phyloP scores from a whole-genome alignment of 1,284 basidiomycete species.

The Fomitopsis pinicola region DNA sequence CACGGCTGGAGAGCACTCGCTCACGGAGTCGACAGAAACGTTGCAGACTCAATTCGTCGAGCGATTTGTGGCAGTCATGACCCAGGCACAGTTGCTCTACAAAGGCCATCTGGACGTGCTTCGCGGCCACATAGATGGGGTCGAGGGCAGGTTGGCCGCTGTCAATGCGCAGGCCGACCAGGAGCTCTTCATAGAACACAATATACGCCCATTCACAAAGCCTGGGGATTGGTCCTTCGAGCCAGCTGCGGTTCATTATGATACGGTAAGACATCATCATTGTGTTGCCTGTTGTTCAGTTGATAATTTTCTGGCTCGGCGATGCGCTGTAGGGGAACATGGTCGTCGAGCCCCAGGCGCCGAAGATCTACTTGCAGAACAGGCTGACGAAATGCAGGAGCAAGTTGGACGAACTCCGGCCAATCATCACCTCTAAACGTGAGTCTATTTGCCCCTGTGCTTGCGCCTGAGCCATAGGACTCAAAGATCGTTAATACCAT shows the following conservation, averaged over 20 bases:
- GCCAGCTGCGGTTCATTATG: slow-evolving; percentile 70
- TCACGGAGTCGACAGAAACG: slow-evolving; percentile 40
- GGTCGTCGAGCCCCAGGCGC: slow-evolving; percentile 51
- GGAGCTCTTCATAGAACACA: slow-evolving; percentile 66
- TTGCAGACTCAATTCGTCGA: slow-evolving; percentile 60
- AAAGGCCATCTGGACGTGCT: slow-evolving; percentile 52
- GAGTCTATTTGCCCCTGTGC: slow-evolving; percentile 20
- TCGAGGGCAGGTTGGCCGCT: slow-evolving; percentile 42
- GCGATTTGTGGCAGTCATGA: slow-evolving; percentile 48
- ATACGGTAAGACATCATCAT: slow-evolving; percentile 46
- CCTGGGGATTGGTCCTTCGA: slow-evolving; percentile 72
- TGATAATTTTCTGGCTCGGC: not conserved
- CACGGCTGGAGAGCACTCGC: not conserved
- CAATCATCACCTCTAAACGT: slow-evolving; percentile 61
- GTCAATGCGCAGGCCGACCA: slow-evolving; percentile 61
- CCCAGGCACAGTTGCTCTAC: slow-evolving; percentile 55
- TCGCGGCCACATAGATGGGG: slow-evolving; percentile 42
- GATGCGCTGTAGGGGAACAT: slow-evolving; percentile 46
- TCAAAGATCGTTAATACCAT: not conserved
- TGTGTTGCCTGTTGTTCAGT: no score
- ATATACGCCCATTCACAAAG: slow-evolving; percentile 57
- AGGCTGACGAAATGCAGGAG: slow-evolving; percentile 55
- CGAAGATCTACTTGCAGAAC: slow-evolving; percentile 77
- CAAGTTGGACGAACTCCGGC: slow-evolving; percentile 56
- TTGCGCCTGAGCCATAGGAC: not conserved